Percentiles rank a stretch among this genome's conserved stretches.
Conservation (phyloP, 768 basidiomycete species). For the Lyophyllum atratum region DNA sequence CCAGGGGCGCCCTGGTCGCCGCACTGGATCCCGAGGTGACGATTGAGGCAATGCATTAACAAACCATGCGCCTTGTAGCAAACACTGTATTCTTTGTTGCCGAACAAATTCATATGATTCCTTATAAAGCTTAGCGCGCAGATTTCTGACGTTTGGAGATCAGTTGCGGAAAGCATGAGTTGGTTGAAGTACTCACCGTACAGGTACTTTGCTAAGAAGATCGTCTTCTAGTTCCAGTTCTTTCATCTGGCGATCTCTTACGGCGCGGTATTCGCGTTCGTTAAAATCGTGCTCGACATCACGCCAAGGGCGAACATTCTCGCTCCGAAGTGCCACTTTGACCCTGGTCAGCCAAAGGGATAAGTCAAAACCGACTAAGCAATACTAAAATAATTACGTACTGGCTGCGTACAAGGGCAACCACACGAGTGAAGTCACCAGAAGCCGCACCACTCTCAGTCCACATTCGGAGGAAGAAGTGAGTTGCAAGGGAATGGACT, state of each 20-base stretch:
- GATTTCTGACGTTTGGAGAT: constrained; percentile 52
- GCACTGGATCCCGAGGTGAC: constrained; percentile 51
- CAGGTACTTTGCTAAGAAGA: constrained; percentile 79
- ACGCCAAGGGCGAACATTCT: constrained; percentile 79
- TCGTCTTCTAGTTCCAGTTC: constrained; percentile 90
- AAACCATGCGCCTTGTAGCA: constrained; percentile 92
- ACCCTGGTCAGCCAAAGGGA: constrained; percentile 46
- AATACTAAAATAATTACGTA: constrained; percentile 39
- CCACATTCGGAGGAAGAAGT: constrained; percentile 94
- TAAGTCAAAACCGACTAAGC: constrained; percentile 4
- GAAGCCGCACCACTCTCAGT: constrained; percentile 78
- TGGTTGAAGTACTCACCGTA: constrained; percentile 56
- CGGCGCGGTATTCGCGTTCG: constrained; percentile 82
- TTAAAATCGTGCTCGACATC: constrained; percentile 81
- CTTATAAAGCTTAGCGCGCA: constrained; percentile 83
- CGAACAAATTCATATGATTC: constrained; percentile 91
- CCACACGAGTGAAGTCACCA: constrained; percentile 78
- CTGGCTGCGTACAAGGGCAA: constrained; percentile 83
- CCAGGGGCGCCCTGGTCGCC: constrained; percentile 72
- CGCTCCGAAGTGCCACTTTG: constrained; percentile 72
- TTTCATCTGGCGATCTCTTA: constrained; percentile 87
- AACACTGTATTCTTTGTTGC: constrained; percentile 85
- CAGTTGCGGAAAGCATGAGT: neutral
- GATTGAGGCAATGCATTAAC: constrained; percentile 69
- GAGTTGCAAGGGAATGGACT: constrained; percentile 78